Base-by-base conservation (phyloP, 2,329 filamentous ascomycete species). In the Penicillium sp. region DNA sequence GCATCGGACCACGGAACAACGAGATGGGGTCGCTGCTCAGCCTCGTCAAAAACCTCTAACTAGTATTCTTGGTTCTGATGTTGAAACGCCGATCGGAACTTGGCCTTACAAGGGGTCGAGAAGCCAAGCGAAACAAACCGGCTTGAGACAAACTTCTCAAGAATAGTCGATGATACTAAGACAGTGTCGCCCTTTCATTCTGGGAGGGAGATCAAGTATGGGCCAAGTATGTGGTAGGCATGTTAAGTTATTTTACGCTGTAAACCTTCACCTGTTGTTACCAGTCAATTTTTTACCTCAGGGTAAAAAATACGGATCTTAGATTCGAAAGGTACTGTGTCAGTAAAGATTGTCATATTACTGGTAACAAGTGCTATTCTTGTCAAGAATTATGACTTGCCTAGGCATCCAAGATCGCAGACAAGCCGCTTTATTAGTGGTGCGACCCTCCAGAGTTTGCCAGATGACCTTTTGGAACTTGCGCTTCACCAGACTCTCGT, bases 71-170 rank as follows among this genome's bases (percentile, higher is more conserved):
- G 53, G 61, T 51, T 46, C 35, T 45, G 35, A 46, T 11, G 29
- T 53, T 60, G 62, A 61, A 63, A 61, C 61, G 58, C 63, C 55
- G 63, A 65, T 63, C 57, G 60, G 45, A 48, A 64, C 60, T 53
- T 51, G 61, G 58, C 56, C 63, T 54, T 57, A 30, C 61, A 48
- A 50, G 48, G 48, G 48, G 48, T 31, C 11, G 13, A 50, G 48
- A 48, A 48, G 46, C 46, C 21, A 48, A 41, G 35, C 11, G 35
- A 41, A 13, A 5, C 35, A 41, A 41, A 41, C 11, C 15, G 3
- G 35, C 35, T 11, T 41, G 11, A 41, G 35, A 15, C 35, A 41
- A 41, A 41, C 35, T 41, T 8, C 35, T 15, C 15, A 41, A 41
- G 35, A 17, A 21, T 21, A 21, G 21, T 21, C 21, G 21, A 21